These are phyloP conservation scores for Pleurotus tuber-regium DNA, from an alignment of 768 basidiomycete genomes.

Conservation along the genomic window DNA sequence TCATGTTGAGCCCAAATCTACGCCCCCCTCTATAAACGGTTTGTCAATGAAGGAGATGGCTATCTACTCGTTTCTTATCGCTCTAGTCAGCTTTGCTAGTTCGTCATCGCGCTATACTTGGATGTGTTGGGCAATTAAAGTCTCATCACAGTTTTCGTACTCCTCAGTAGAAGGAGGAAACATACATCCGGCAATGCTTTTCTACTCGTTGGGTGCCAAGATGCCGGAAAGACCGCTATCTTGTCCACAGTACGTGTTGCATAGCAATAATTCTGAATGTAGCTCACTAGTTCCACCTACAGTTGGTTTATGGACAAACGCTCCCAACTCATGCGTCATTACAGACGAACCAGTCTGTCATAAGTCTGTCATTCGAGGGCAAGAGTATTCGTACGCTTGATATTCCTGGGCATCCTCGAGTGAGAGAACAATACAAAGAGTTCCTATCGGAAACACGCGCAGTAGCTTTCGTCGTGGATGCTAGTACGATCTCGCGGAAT, in stretches of 20 bases:
- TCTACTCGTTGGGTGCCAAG: slow-evolving; percentile 73
- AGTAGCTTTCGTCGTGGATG: slow-evolving; percentile 78
- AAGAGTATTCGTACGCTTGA: slow-evolving; percentile 60
- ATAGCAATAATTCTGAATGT: no score
- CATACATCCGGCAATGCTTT: slow-evolving; percentile 54
- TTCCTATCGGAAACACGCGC: slow-evolving; percentile 59
- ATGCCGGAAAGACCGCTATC: slow-evolving; percentile 81
- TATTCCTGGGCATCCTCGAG: slow-evolving; percentile 82
- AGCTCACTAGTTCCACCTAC: no score
- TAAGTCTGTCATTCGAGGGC: slow-evolving; percentile 36
- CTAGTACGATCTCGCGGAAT: slow-evolving; percentile 75
- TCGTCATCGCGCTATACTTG: slow-evolving; percentile 18
- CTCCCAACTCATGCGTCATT: slow-evolving; percentile 75
- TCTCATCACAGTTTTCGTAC: slow-evolving; percentile 35
- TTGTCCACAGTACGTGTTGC: slow-evolving; percentile 56
- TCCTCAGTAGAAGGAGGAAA: slow-evolving; percentile 43
- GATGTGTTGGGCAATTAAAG: slow-evolving; percentile 3
- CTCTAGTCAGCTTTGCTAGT: slow-evolving; percentile 43
- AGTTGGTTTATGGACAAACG: slow-evolving; percentile 67
- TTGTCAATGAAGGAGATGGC: no score
- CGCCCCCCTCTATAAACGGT: no score
- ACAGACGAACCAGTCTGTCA: slow-evolving; percentile 60
- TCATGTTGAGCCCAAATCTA: slow-evolving; percentile 18
- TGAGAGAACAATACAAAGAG: slow-evolving; percentile 72
- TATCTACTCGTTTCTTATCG: slow-evolving; percentile 42